These are phyloP conservation scores for Hericium coralloides DNA, from an alignment of 768 basidiomycete genomes.

Conservation along the genomic window DNA sequence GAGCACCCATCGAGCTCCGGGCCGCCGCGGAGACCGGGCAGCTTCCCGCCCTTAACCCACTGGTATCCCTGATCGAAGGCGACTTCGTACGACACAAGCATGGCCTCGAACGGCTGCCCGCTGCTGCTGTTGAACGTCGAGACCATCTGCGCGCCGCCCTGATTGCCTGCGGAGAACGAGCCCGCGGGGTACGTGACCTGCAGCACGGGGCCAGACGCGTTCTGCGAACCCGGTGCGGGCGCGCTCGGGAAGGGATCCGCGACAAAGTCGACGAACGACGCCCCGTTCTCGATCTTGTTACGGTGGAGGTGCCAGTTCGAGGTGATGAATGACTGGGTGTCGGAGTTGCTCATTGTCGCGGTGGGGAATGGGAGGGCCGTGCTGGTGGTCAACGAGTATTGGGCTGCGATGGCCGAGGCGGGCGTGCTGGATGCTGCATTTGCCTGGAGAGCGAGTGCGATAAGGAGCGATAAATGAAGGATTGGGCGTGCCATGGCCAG, in stretches of 20 bases:
- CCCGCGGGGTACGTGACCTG: constrained; percentile 57
- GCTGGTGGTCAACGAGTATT: constrained; percentile 48
- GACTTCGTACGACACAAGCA: constrained; percentile 69
- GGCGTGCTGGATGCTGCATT: not conserved
- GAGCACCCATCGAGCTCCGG: constrained; percentile 53
- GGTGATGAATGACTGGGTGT: constrained; percentile 42
- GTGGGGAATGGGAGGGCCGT: constrained; percentile 60
- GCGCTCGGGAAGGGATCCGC: constrained; percentile 55
- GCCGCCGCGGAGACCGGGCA: constrained; percentile 71
- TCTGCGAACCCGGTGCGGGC: constrained; percentile 23
- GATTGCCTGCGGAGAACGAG: constrained; percentile 44
- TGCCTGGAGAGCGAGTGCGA: too few species aligned
- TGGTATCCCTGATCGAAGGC: constrained; percentile 58
- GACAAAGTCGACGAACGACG: constrained; percentile 50
- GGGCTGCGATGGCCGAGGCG: constrained; percentile 30
- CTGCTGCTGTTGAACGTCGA: constrained; percentile 57
- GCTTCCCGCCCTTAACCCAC: constrained; percentile 72
- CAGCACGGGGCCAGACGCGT: constrained; percentile 32
- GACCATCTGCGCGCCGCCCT: constrained; percentile 59
- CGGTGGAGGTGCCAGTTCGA: constrained; percentile 55
- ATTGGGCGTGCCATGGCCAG: too few species aligned
- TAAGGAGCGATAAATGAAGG: too few species aligned
- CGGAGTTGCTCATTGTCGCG: constrained; percentile 40
- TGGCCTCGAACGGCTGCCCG: constrained; percentile 48
- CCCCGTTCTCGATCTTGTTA: constrained; percentile 51